Conservation (phyloP, 306 rosid species). For the Cicer yamashitae region DNA sequence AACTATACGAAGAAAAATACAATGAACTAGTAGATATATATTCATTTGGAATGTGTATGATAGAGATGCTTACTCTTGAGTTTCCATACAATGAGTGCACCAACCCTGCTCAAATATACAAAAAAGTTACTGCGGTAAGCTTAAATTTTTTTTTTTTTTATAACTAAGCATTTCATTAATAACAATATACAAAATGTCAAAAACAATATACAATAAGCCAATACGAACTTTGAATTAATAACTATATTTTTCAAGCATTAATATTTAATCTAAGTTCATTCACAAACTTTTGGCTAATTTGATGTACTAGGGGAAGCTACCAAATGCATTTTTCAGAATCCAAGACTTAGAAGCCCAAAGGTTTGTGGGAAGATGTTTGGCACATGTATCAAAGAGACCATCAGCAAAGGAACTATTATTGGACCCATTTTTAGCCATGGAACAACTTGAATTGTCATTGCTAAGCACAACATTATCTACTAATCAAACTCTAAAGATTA, state of each 20-base stretch:
- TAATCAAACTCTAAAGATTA: conserved; percentile 32
- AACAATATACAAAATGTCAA: too few relatives aligned
- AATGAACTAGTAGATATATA: conserved; percentile 83
- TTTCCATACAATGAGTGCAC: conserved; percentile 86
- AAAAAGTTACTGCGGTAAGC: conserved; percentile 85
- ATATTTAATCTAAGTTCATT: neutral
- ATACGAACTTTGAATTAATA: neutral
- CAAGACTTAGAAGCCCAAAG: conserved; percentile 66
- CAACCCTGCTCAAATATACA: conserved; percentile 97
- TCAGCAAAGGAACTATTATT: conserved; percentile 75
- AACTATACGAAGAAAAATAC: conserved; percentile 85
- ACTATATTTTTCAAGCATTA: neutral
- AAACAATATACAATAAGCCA: too few relatives aligned
- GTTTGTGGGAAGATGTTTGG: conserved; percentile 82
- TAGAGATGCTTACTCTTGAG: conserved; percentile 87
- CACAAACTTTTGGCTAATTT: conserved; percentile 11
- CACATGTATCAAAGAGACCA: conserved; percentile 65
- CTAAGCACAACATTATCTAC: conserved; percentile 24
- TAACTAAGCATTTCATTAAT: too few relatives aligned
- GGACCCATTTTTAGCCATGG: conserved; percentile 72
- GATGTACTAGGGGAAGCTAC: conserved; percentile 74
- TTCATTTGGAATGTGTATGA: conserved; percentile 91
- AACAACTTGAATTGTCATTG: conserved; percentile 43
- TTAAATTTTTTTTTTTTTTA: neutral
- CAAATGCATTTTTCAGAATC: conserved; percentile 68